phyloP scores from a whole-genome alignment of 192 early-diverging fungal genomes.

The Coemansia sp. region DNA sequence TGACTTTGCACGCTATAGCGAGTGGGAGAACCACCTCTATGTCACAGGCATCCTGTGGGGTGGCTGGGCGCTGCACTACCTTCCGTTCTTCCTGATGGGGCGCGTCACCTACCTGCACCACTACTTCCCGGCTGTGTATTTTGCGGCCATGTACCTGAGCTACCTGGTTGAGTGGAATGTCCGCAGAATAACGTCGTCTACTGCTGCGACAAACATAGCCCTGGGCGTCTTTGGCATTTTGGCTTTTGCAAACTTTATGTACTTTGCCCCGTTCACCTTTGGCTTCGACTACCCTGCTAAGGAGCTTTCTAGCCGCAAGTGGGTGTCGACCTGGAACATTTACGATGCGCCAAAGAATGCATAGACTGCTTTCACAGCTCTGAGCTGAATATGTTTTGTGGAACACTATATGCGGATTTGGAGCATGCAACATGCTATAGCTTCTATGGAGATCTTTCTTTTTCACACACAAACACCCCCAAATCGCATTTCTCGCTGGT shows the following conservation, averaged over 20 bases:
- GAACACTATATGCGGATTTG: not conserved
- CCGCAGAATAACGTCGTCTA: conserved; percentile 38
- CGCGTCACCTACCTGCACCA: conserved; percentile 96
- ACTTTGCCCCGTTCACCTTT: conserved; percentile 80
- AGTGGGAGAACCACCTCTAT: conserved; percentile 74
- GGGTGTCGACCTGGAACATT: conserved; percentile 82
- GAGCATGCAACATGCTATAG: too few species aligned
- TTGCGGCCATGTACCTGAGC: conserved; percentile 78
- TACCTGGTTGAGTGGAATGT: conserved; percentile 77
- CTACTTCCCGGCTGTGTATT: conserved; percentile 96
- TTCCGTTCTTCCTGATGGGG: conserved; percentile 95
- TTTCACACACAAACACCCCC: not conserved
- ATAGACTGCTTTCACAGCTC: not conserved
- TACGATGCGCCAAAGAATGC: conserved; percentile 21
- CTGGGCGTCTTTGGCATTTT: conserved; percentile 28
- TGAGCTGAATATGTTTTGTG: too few species aligned
- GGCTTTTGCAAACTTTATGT: conserved; percentile 64
- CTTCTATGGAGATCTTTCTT: not conserved
- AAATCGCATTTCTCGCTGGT: not conserved
- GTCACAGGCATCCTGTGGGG: conserved; percentile 70
- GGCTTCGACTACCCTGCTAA: conserved; percentile 71
- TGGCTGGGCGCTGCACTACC: conserved; percentile 95
- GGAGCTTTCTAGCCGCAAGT: conserved; percentile 61
- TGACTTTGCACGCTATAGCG: conserved; percentile 19
- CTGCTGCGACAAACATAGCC: conserved; percentile 5